Base-by-base conservation (phyloP, 2,329 filamentous ascomycete species). In the Arthrobotrys sphaeroides region DNA sequence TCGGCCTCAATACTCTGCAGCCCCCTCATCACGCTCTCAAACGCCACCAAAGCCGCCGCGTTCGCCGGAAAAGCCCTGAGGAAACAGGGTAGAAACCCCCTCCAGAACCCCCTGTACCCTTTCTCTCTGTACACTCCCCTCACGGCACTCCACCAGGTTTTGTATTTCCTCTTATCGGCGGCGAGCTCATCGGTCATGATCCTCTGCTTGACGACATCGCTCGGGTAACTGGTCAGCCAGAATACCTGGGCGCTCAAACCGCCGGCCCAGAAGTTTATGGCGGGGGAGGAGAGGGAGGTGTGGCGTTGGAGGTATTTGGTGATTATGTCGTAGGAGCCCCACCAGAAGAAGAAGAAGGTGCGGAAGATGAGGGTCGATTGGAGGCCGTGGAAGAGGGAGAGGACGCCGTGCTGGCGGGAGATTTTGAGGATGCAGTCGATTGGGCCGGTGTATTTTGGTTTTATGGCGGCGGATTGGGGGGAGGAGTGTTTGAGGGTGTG, bases 281-380 rank as follows among this genome's bases (percentile, higher is more conserved):
- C 90, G 0, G 95, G 93, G 0, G 89, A 88, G 64, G 91, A 91
- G 64, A 97, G 84, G 10, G 79, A 83, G 1, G 94, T 97, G 79
- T 89, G 85, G 16, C 87, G 83, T 65, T 87, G 85, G 81, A 98
- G 84, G 73, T 86, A 84, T 20, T 88, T 86, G 3, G 92, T 91
- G 79, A 98, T 87, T 28, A 97, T 79, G 80, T 97, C 94, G 84
- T 99, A 99, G 74, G 89, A 91, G n/a, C 90, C 90, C 95, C 95
- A 99, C 94, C 94, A 98, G 85, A 90, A 95, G 86, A 97, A 97
- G 86, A 99, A 99, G 84, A 94, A 96, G 12, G 89, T 89, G 16
- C 95, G 88, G 84, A 98, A 98, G 53, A 98, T 83, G 55, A 98
- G 85, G 0, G 95, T 98, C 0, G 95, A 92, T 38, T 84, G 85